Percentiles rank a stretch among this genome's conserved stretches.
Evolutionary conservation across 2,329 filamentous ascomycete species (phyloP).

Genomic region (Nothopassalora personata): DNA sequence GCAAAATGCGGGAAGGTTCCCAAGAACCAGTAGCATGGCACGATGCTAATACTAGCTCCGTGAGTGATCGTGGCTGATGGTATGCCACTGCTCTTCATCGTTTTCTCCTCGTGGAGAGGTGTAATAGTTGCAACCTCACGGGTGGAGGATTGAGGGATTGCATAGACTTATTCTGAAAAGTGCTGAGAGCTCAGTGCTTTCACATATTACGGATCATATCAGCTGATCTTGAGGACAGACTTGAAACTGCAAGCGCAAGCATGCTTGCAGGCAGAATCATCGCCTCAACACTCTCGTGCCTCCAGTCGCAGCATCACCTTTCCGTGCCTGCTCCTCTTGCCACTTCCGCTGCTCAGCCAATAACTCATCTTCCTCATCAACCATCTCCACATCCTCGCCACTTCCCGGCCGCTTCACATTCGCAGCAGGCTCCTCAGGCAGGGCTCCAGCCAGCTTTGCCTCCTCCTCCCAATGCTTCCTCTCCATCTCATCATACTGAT

Average conservation of each 20-base stretch:
- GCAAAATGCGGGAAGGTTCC: too few relatives aligned
- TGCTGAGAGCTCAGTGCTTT: too few relatives aligned
- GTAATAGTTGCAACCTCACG: too few relatives aligned
- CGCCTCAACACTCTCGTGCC: constrained; percentile 22
- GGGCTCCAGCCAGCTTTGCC: constrained; percentile 41
- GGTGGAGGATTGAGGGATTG: too few relatives aligned
- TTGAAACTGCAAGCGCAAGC: neutral
- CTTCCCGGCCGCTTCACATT: constrained; percentile 21
- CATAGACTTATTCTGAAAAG: too few relatives aligned
- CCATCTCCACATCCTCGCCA: constrained; percentile 16
- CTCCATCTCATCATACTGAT: constrained; percentile 79
- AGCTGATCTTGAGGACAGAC: neutral
- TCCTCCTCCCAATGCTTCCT: constrained; percentile 69
- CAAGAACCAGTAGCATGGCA: too few relatives aligned
- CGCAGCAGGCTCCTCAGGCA: constrained; percentile 23
- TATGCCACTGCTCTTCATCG: too few relatives aligned
- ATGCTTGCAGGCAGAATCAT: neutral
- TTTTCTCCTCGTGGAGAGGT: too few relatives aligned
- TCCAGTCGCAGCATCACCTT: constrained; percentile 3
- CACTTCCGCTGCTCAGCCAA: constrained; percentile 29
- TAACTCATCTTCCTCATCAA: constrained; percentile 26
- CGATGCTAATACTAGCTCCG: too few relatives aligned
- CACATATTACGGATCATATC: neutral
- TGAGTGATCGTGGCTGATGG: too few relatives aligned
- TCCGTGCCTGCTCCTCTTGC: constrained; percentile 21